Percentiles rank a stretch among this genome's conserved stretches.
Evolutionary conservation across 73 alveolate genomes (phyloP).

Genomic region (Tetrahymena malaccensis): DNA sequence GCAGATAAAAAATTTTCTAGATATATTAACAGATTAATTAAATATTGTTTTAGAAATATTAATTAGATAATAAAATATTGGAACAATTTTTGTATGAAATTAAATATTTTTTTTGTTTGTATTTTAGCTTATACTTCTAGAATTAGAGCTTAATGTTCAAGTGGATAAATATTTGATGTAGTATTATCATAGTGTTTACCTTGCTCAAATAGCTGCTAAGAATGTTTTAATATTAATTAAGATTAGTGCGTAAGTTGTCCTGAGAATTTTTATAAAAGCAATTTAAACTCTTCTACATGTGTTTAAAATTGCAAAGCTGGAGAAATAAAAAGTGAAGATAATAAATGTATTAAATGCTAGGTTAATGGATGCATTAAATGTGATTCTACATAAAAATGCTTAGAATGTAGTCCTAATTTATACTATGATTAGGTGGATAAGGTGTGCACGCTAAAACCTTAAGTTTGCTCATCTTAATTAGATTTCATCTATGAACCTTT

Average conservation of each 20-base stretch:
- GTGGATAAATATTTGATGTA: not conserved
- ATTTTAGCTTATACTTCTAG: not conserved
- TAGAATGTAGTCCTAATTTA: not conserved
- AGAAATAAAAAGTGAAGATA: not conserved
- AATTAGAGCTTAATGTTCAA: not conserved
- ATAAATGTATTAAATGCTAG: not conserved
- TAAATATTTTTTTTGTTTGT: too few relatives aligned
- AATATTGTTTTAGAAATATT: too few relatives aligned
- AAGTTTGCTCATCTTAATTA: too few relatives aligned
- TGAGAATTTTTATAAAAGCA: too few relatives aligned
- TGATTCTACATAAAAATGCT: not conserved
- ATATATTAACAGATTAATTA: too few relatives aligned
- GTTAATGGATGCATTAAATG: not conserved
- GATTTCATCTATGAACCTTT: not conserved
- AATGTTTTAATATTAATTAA: not conserved
- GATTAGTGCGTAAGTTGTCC: not conserved
- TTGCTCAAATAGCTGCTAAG: not conserved
- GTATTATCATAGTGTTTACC: not conserved
- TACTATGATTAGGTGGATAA: not conserved
- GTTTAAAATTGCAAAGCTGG: not conserved
- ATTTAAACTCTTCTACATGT: too few relatives aligned
- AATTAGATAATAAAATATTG: too few relatives aligned
- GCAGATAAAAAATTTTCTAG: too few relatives aligned
- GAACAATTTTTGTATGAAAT: not conserved
- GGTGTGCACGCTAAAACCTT: not conserved